phyloP scores from a whole-genome alignment of 805 yeast species.

The Yamadazyma sp. region DNA sequence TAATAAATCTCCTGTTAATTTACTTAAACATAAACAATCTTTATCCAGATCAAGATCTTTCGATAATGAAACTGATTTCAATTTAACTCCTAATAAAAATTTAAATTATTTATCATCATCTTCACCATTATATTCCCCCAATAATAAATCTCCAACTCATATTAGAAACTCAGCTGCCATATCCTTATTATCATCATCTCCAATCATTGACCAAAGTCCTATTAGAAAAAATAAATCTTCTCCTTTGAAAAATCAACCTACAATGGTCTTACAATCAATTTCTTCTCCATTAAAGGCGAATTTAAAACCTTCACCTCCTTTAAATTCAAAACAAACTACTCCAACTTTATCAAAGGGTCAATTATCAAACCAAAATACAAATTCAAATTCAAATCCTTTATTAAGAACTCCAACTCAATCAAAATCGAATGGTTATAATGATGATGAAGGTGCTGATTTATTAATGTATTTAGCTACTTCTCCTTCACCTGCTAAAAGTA shows the following conservation, averaged over 20 bases:
- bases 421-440: conserved; percentile 22
- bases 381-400: conserved; percentile 8
- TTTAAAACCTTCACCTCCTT: conserved; percentile 30
- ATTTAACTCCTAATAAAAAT: conserved; percentile 16
- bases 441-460: conserved; percentile 75
- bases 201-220: conserved; percentile 31
- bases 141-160: conserved; percentile 39
- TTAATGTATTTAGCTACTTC: conserved; percentile 81
- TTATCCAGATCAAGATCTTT: conserved; percentile 4
- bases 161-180: conserved; percentile 33
- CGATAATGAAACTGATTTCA: conserved; percentile 20
- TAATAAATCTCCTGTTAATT: conserved; percentile 24
- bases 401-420: conserved; percentile 40
- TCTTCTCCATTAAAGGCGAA: conserved; percentile 25
- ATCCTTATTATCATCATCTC: conserved; percentile 29
- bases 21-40: conserved; percentile 17
- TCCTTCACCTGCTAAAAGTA: conserved; percentile 66
- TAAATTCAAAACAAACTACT: conserved; percentile 23
- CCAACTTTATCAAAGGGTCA: conserved; percentile 27
- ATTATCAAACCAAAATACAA: conserved; percentile 9
- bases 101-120: conserved; percentile 22
- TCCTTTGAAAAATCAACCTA: conserved; percentile 14
- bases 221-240: conserved; percentile 20
- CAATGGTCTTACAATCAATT: conserved; percentile 28
- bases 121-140: conserved; percentile 35